Percentiles rank a stretch among this genome's conserved stretches.
These are phyloP conservation scores for Nelumbo lutea DNA, from an alignment of 164 flowering plant genomes.

Conservation along the genomic window DNA sequence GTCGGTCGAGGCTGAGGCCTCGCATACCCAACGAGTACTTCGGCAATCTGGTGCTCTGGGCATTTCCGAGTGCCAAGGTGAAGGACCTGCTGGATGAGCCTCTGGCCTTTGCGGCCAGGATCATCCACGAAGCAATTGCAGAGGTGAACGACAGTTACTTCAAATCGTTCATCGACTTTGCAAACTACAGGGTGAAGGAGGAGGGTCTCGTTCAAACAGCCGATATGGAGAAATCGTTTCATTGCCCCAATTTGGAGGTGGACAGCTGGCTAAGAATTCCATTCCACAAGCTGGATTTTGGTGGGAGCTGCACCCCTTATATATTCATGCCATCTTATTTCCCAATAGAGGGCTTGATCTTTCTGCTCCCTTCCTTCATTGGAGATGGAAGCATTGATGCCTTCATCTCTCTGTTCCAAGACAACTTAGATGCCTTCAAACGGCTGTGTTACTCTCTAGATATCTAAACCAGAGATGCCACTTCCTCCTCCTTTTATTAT, in stretches of 20 bases:
- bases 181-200: slow-evolving; percentile 14
- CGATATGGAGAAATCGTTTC: slow-evolving; percentile 11
- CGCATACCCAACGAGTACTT: slow-evolving; percentile 18
- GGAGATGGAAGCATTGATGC: slow-evolving; percentile 36
- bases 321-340: slow-evolving; percentile 8
- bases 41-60: slow-evolving; percentile 38
- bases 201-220: slow-evolving; percentile 27
- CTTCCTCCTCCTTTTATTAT: too few species aligned
- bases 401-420: slow-evolving; percentile 18
- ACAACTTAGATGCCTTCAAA: slow-evolving; percentile 20
- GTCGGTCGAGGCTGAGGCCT: slow-evolving; percentile 23
- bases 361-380: slow-evolving; percentile 26
- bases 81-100: slow-evolving; percentile 22
- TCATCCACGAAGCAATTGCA: slow-evolving; percentile 22
- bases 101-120: slow-evolving; percentile 18
- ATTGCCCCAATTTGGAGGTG: slow-evolving; percentile 30
- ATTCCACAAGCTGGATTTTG: slow-evolving; percentile 33
- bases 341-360: slow-evolving; percentile 24
- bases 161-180: slow-evolving; percentile 30
- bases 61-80: slow-evolving; percentile 26
- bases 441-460: slow-evolving; percentile 23
- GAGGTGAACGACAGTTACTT: slow-evolving; percentile 25
- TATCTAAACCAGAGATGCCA: too few species aligned
- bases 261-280: slow-evolving; percentile 35
- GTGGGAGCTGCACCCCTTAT: slow-evolving; percentile 22